Evolutionary conservation across 2,329 filamentous ascomycete genomes (phyloP).

Genomic region (Cercospora janseana): DNA sequence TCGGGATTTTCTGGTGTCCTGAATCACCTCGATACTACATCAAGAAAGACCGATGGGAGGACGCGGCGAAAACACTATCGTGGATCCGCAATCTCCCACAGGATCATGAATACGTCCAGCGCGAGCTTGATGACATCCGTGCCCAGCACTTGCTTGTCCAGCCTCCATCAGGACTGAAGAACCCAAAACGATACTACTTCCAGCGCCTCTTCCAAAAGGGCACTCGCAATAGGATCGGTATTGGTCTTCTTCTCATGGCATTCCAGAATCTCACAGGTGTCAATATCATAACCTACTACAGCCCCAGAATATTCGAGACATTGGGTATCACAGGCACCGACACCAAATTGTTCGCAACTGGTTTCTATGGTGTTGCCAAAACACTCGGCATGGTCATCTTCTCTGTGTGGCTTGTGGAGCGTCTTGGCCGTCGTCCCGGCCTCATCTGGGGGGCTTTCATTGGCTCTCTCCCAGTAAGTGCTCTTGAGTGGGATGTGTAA

Average conservation of each 20-base stretch:
- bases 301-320: slow-evolving; percentile 38
- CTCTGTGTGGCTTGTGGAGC: slow-evolving; percentile 42
- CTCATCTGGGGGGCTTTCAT: slow-evolving; percentile 51
- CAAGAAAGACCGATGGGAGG: slow-evolving; percentile 34
- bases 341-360: slow-evolving; percentile 49
- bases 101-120: slow-evolving; percentile 46
- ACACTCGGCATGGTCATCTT: slow-evolving; percentile 42
- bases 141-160: slow-evolving; percentile 53
- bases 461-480: slow-evolving; percentile 50
- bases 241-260: slow-evolving; percentile 42
- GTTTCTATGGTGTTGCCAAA: slow-evolving; percentile 51
- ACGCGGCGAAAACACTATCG: slow-evolving; percentile 44
- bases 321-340: slow-evolving; percentile 48
- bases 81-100: slow-evolving; percentile 48
- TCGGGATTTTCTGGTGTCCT: slow-evolving; percentile 40
- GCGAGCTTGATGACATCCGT: slow-evolving; percentile 52
- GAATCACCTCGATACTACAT: slow-evolving; percentile 37
- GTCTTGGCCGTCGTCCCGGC: slow-evolving; percentile 42
- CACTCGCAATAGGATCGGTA: slow-evolving; percentile 41
- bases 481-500: too few species aligned
- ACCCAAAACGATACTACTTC: slow-evolving; percentile 39
- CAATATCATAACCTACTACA: slow-evolving; percentile 41
- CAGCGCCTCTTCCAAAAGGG: slow-evolving; percentile 42
- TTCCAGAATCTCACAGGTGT: slow-evolving; percentile 39
- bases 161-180: slow-evolving; percentile 19